phyloP scores from a whole-genome alignment of 371 early-diverging fungal species.

The Rhizopus arrhizus region DNA sequence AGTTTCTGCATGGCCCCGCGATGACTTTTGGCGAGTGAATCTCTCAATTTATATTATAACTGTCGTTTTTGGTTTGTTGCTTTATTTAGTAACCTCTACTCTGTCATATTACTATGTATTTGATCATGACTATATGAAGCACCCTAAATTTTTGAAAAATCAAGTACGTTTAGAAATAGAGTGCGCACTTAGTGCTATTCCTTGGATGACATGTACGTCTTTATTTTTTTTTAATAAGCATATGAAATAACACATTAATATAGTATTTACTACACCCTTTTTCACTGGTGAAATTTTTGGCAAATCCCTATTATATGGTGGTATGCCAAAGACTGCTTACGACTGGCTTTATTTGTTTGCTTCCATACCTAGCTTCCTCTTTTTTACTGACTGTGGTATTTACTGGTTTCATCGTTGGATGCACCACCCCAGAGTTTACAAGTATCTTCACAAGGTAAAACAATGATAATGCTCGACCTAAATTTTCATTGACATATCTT shows the following conservation, averaged over 20 bases:
- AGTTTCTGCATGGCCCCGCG: constrained; percentile 53
- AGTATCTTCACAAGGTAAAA: constrained; percentile 74
- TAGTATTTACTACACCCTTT: constrained; percentile 85
- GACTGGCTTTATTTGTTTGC: constrained; percentile 68
- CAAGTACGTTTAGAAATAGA: constrained; percentile 86
- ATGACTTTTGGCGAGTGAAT: constrained; percentile 69
- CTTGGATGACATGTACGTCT: constrained; percentile 66
- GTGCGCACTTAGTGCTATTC: constrained; percentile 78
- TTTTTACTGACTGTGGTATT: constrained; percentile 91
- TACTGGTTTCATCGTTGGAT: constrained; percentile 93
- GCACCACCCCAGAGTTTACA: constrained; percentile 87
- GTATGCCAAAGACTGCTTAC: constrained; percentile 30
- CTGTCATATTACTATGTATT: constrained; percentile 82
- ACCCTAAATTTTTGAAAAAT: constrained; percentile 89
- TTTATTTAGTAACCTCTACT: constrained; percentile 79
- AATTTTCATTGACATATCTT: too few species aligned
- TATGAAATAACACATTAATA: neutral
- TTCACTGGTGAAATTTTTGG: constrained; percentile 88
- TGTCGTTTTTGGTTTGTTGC: constrained; percentile 70
- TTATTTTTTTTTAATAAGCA: neutral
- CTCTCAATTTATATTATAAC: constrained; percentile 72
- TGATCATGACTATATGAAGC: constrained; percentile 84
- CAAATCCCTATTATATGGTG: constrained; percentile 76
- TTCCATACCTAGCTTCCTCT: constrained; percentile 73
- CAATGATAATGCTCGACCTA: neutral